Percentiles rank a stretch among this genome's conserved stretches.
Evolutionary conservation across 345 rosid genomes (phyloP).

Genomic region (Ailanthus altissimus): DNA sequence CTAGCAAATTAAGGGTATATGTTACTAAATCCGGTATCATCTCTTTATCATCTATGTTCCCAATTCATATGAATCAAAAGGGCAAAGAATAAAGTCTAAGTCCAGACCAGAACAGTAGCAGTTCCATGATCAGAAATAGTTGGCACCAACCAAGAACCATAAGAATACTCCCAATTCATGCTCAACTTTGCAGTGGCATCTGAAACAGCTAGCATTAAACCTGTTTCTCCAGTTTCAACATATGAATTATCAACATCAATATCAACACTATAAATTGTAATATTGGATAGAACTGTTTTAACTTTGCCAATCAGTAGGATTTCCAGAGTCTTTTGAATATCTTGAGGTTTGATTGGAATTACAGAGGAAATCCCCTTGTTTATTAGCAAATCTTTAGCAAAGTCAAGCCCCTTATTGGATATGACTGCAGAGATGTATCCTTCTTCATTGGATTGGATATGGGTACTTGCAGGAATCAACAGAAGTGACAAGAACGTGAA

Average conservation of each 20-base stretch:
- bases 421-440: slow-evolving; percentile 53
- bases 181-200: slow-evolving; percentile 65
- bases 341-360: slow-evolving; percentile 58
- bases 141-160: slow-evolving; percentile 51
- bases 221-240: slow-evolving; percentile 50
- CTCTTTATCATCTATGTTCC: background rate
- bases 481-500: slow-evolving; percentile 32
- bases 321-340: slow-evolving; percentile 51
- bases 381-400: slow-evolving; percentile 56
- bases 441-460: slow-evolving; percentile 37
- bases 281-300: slow-evolving; percentile 48
- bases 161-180: slow-evolving; percentile 75
- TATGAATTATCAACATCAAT: slow-evolving; percentile 46
- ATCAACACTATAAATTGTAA: slow-evolving; percentile 43
- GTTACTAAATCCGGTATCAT: background rate
- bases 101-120: slow-evolving; percentile 59
- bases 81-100: background rate
- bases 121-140: slow-evolving; percentile 59
- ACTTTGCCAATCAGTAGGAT: slow-evolving; percentile 70
- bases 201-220: slow-evolving; percentile 51
- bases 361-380: slow-evolving; percentile 54
- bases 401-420: slow-evolving; percentile 62
- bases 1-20: background rate
- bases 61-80: background rate
- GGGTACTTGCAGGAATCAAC: slow-evolving; percentile 38